phyloP scores from a whole-genome alignment of 208 protist species.

The Acanthamoeba sp. region DNA sequence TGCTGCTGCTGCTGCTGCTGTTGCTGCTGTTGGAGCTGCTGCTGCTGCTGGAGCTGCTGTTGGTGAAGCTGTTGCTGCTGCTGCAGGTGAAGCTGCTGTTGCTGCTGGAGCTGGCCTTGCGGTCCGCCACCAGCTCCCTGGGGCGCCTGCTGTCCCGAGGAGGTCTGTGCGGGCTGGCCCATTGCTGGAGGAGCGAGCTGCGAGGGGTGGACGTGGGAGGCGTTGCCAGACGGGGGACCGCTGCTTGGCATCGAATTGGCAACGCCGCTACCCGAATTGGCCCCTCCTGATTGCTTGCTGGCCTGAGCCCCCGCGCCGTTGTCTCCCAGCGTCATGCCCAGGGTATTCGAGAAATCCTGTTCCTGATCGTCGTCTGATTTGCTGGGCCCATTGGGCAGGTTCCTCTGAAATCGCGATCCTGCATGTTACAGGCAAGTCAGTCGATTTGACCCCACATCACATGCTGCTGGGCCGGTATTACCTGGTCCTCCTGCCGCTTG shows the following conservation, averaged over 20 bases:
- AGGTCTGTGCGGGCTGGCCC: too few relatives aligned
- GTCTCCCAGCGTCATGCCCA: not conserved
- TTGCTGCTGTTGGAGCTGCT: not conserved
- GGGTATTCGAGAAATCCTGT: not conserved
- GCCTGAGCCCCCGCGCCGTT: not conserved
- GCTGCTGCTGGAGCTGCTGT: not conserved
- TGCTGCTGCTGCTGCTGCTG: not conserved
- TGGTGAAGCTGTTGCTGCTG: not conserved
- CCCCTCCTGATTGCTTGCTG: not conserved
- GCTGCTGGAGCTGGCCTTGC: not conserved
- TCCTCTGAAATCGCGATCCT: not conserved
- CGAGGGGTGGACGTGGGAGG: too few relatives aligned
- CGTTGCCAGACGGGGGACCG: too few relatives aligned
- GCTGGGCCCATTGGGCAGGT: not conserved
- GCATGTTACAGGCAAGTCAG: not conserved
- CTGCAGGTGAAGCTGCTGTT: not conserved
- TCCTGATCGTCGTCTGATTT: not conserved
- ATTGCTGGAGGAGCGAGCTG: too few relatives aligned
- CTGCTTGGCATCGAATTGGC: not conserved
- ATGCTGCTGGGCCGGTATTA: too few relatives aligned
- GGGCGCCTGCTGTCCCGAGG: not conserved
- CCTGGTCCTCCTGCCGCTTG: not conserved
- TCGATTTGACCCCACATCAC: too few relatives aligned
- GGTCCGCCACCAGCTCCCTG: too few relatives aligned
- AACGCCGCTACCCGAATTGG: not conserved